phyloP scores from a whole-genome alignment of 1,139 yeast species.

The Geotrichum phurueaensis region DNA sequence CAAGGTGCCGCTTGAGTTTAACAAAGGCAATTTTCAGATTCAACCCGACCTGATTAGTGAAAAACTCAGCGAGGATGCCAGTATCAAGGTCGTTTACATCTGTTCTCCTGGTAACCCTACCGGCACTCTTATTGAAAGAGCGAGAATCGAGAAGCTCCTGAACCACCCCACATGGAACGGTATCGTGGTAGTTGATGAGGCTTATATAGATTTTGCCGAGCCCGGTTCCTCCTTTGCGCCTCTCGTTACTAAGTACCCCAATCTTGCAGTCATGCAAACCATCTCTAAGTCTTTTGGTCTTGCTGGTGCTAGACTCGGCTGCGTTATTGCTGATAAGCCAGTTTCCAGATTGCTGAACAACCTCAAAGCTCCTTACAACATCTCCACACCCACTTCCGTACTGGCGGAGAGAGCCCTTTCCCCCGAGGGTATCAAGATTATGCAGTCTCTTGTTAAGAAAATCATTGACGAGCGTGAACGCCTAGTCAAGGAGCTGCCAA shows the following conservation, averaged over 20 bases:
- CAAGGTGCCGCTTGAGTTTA: constrained; percentile 56
- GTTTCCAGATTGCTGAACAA: constrained; percentile 69
- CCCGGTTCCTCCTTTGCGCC: constrained; percentile 69
- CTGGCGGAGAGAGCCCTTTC: constrained; percentile 71
- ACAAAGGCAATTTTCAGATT: constrained; percentile 52
- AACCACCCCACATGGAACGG: constrained; percentile 62
- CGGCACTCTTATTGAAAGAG: constrained; percentile 53
- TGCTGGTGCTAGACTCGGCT: constrained; percentile 88
- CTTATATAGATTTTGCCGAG: constrained; percentile 81
- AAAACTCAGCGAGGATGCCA: constrained; percentile 50
- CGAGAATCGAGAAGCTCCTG: constrained; percentile 48
- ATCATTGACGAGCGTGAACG: constrained; percentile 52
- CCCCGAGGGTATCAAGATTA: constrained; percentile 49
- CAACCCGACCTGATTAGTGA: constrained; percentile 51
- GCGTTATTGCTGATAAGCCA: constrained; percentile 58
- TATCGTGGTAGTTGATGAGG: constrained; percentile 84
- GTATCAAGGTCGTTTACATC: constrained; percentile 67
- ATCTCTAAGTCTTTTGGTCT: constrained; percentile 91
- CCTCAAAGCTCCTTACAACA: constrained; percentile 93
- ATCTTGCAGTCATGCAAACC: constrained; percentile 84
- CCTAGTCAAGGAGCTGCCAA: constrained; percentile 48
- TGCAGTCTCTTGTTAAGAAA: constrained; percentile 50
- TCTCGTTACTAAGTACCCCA: constrained; percentile 72
- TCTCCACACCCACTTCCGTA: constrained; percentile 72
- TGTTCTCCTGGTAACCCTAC: constrained; percentile 99